phyloP scores from a whole-genome alignment of 2,329 filamentous ascomycete species.

The Paracamarosporium sp. region DNA sequence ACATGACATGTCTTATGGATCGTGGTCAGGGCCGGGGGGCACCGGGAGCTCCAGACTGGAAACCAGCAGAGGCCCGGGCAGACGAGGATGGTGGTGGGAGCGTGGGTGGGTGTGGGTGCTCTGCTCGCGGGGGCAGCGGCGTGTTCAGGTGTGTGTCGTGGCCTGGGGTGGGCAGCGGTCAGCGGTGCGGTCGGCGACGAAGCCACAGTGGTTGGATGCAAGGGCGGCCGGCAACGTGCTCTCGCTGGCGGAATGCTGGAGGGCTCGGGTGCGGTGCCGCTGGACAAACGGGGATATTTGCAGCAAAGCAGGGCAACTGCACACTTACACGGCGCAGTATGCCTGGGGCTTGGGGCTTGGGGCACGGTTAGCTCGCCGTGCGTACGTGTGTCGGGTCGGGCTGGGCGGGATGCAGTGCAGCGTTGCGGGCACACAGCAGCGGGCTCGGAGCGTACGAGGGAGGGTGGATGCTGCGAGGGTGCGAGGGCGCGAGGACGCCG shows the following conservation, averaged over 20 bases:
- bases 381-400: not conserved
- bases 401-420: constrained; percentile 8
- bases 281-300: constrained; percentile 2
- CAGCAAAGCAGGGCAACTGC: constrained; percentile 4
- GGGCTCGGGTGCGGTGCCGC: not conserved
- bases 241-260: constrained; percentile 4
- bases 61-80: constrained; percentile 40
- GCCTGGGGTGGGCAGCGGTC: constrained; percentile 6
- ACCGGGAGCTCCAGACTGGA: constrained; percentile 23
- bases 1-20: constrained; percentile 46
- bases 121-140: not conserved
- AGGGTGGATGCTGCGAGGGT: not conserved
- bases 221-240: constrained; percentile 15
- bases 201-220: constrained; percentile 4
- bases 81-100: constrained; percentile 4
- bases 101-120: not conserved
- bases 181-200: constrained; percentile 3
- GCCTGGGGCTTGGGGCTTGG: not conserved
- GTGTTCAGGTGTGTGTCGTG: not conserved
- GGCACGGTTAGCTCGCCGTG: not conserved
- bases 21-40: constrained; percentile 16
- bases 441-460: not conserved
- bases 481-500: too few species aligned
- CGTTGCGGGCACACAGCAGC: constrained; percentile 3
- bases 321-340: not conserved